A percentile compares a stretch with the other conserved stretches of the same genome.
Evolutionary conservation across 306 rosid genomes (phyloP).

Genomic region (Quercus gilva): DNA sequence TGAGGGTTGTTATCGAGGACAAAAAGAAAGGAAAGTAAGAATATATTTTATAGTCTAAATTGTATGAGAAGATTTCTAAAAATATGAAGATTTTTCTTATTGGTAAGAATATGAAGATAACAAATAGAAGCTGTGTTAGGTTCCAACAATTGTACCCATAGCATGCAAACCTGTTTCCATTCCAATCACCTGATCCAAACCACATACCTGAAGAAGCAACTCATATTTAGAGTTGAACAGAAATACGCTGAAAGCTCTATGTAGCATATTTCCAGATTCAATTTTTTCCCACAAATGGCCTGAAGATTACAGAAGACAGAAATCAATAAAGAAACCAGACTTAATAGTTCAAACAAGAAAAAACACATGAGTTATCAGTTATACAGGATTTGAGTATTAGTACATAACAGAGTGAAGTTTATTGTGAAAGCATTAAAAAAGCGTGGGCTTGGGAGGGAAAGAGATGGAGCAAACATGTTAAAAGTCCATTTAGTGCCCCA

Average conservation of each 20-base stretch:
- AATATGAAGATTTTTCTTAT: neutral
- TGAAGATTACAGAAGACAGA: slow-evolving; percentile 29
- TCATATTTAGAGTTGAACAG: slow-evolving; percentile 88
- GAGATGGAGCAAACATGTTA: neutral
- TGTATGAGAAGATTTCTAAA: neutral
- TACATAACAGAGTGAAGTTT: neutral
- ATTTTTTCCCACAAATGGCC: slow-evolving; percentile 99
- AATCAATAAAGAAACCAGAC: slow-evolving; percentile 5
- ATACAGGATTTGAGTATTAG: neutral
- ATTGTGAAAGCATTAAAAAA: neutral
- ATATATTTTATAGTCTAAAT: neutral
- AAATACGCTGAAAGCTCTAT: slow-evolving; percentile 96
- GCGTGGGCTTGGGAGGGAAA: neutral
- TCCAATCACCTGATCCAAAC: slow-evolving; percentile 6
- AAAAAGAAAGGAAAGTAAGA: neutral
- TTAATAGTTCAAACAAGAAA: neutral
- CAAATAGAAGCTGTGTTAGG: neutral
- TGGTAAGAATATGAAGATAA: neutral
- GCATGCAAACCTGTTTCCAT: slow-evolving; percentile 2
- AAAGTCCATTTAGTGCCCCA: neutral
- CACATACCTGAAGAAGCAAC: slow-evolving; percentile 90
- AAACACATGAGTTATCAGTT: neutral
- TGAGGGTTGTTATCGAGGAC: neutral
- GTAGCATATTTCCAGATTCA: slow-evolving; percentile 80
- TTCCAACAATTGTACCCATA: neutral